phyloP scores from a whole-genome alignment of 805 yeast species.

The Candida ovalis region DNA sequence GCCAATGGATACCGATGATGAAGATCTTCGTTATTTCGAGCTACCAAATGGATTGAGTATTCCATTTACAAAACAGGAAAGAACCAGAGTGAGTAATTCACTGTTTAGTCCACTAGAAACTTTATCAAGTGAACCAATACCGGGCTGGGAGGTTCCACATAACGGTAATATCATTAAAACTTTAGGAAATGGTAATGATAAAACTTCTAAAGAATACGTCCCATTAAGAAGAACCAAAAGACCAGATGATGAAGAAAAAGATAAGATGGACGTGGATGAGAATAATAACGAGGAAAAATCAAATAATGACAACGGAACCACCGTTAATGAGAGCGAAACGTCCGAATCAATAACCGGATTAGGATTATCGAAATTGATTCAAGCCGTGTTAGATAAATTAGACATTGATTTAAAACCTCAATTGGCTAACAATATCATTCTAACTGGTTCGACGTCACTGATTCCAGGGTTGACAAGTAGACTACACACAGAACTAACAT shows the following conservation, averaged over 20 bases:
- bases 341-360: conserved; percentile 6
- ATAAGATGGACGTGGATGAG: conserved; percentile 32
- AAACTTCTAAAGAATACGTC: conserved; percentile 57
- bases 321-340: background rate
- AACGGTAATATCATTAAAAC: conserved; percentile 49
- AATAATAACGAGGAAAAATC: conserved; percentile 18
- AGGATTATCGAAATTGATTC: conserved; percentile 57
- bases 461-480: conserved; percentile 81
- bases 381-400: conserved; percentile 50
- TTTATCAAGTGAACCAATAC: conserved; percentile 23
- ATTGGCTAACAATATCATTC: conserved; percentile 80
- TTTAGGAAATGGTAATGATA: conserved; percentile 26
- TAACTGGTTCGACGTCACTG: conserved; percentile 81
- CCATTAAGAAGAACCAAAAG: conserved; percentile 62
- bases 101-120: conserved; percentile 57
- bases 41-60: conserved; percentile 72
- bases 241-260: conserved; percentile 28
- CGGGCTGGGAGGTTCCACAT: conserved; percentile 36
- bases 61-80: conserved; percentile 50
- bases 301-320: conserved; percentile 20
- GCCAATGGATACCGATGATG: conserved; percentile 10
- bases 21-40: conserved; percentile 53
- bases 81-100: conserved; percentile 67
- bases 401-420: conserved; percentile 85
- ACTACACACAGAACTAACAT: conserved; percentile 63